Base-by-base conservation (phyloP, 2,329 filamentous ascomycete species). In the Chaetomium sp. region DNA sequence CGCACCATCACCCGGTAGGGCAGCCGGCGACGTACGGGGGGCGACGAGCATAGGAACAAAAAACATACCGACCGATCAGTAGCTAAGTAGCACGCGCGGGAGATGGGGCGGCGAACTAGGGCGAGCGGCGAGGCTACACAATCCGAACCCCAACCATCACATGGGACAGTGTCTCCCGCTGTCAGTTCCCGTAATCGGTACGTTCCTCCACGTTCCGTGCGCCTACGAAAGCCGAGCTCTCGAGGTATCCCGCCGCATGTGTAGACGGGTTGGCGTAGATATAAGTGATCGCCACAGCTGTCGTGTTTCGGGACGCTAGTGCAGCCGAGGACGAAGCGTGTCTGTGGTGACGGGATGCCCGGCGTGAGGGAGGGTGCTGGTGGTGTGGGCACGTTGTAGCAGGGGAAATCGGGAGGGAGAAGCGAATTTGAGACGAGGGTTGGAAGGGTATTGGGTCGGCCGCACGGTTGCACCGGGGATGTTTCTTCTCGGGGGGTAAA, bases 21-120 rank as follows among this genome's bases (percentile, higher is more conserved):
- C 38, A 57, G 29, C 53, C 57, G 47, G 25, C 31, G 58, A 45
- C 13, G 35, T n/a, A 57, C 49, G 29, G 31, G 35, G 29, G 27
- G 57, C 33, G 56, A 57, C 31, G 61, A 62, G 62, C 54, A 66
- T 54, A 68, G 66, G 65, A 65, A 67, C 19, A 60, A 60, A 66
- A 65, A 63, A 78, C 76, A 71, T 78, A 81, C 79, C 76, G 74
- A 81, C 79, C 76, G 74, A 75, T 73, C 73, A 74, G 76, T 74
- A 75, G 71, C 73, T 55, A 72, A 71, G 65, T 69, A 69, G 70
- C 61, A 64, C 60, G 68, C 71, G 71, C 74, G 70, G 54, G 70
- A 72, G 71, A 71, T 74, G 73, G 51, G 74, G 73, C 72, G 74
- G 74, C 75, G 73, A 71, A 78, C 76, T 76, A 75, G 73, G 73